Conservation (phyloP, 768 basidiomycete species). For the Galerina marginata region DNA sequence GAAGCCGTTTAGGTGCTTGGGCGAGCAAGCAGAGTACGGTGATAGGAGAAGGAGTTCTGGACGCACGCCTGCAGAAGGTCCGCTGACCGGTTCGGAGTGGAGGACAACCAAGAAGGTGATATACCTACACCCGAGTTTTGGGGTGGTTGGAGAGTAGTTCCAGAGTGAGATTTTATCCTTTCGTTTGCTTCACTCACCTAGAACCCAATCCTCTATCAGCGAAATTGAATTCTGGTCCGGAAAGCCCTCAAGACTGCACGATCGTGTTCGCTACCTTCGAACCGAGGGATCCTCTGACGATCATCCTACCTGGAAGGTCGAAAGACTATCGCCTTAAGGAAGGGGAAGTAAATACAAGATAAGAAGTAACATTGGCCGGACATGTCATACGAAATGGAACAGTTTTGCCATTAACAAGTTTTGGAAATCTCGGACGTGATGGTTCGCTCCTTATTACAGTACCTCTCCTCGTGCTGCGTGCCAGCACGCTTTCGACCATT, state of each 20-base stretch:
- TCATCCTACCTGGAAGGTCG: conserved; percentile 72
- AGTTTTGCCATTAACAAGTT: background rate
- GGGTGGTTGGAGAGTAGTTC: conserved; percentile 97
- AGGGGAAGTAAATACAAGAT: background rate
- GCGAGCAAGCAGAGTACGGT: conserved; percentile 88
- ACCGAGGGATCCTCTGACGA: conserved; percentile 51
- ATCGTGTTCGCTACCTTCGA: conserved; percentile 82
- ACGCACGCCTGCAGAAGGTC: conserved; percentile 60
- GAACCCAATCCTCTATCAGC: conserved; percentile 45
- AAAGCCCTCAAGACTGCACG: conserved; percentile 92
- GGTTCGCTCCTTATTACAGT: conserved; percentile 1
- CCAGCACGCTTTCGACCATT: conserved; percentile 49
- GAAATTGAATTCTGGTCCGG: conserved; percentile 99
- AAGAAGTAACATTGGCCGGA: background rate
- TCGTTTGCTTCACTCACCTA: conserved; percentile 1
- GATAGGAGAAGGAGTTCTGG: conserved; percentile 75
- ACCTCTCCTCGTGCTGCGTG: conserved; percentile 44
- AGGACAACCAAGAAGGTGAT: conserved; percentile 44
- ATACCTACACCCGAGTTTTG: conserved; percentile 89
- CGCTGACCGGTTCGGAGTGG: conserved; percentile 60
- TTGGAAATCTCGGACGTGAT: background rate
- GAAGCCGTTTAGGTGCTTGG: conserved; percentile 90
- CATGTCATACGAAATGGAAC: conserved; percentile 14
- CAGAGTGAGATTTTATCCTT: conserved; percentile 59
- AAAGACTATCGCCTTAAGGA: conserved; percentile 74